These are phyloP conservation scores for Gnomoniopsis smithogilvyi DNA, from an alignment of 2,329 filamentous ascomycete genomes.

Conservation along the genomic window DNA sequence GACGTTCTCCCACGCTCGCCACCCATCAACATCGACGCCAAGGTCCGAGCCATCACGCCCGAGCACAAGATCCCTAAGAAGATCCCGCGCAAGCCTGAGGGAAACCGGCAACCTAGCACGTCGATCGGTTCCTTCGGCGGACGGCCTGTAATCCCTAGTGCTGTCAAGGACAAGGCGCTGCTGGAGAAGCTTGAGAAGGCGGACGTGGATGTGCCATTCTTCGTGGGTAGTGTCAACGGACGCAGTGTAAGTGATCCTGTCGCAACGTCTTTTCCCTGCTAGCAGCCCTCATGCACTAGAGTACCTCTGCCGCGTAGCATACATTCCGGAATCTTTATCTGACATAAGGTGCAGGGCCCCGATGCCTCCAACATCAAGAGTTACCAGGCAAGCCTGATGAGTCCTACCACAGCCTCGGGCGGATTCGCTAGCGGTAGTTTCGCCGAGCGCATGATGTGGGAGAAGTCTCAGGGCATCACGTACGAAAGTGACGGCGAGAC, in stretches of 20 bases:
- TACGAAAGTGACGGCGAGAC: slow-evolving; percentile 15
- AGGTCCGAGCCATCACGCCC: neutral
- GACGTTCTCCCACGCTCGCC: neutral
- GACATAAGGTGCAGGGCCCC: slow-evolving; percentile 11
- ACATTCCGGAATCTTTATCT: too few relatives aligned
- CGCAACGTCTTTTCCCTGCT: too few relatives aligned
- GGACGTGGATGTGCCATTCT: slow-evolving; percentile 32
- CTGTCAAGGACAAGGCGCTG: slow-evolving; percentile 13
- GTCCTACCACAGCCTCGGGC: slow-evolving; percentile 17
- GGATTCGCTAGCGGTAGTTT: slow-evolving; percentile 27
- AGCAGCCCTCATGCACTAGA: too few relatives aligned
- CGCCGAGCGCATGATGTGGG: slow-evolving; percentile 24
- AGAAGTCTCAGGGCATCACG: slow-evolving; percentile 9
- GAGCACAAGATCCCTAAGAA: slow-evolving; percentile 6
- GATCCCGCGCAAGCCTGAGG: slow-evolving; percentile 8
- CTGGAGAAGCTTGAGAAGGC: slow-evolving; percentile 32
- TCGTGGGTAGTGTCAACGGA: slow-evolving; percentile 39
- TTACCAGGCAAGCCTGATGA: slow-evolving; percentile 25
- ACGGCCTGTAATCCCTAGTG: slow-evolving; percentile 27
- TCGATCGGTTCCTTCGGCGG: slow-evolving; percentile 39
- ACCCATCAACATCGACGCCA: slow-evolving; percentile 1
- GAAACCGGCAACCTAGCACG: slow-evolving; percentile 16
- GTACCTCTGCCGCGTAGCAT: too few relatives aligned
- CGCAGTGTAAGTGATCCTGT: slow-evolving; percentile 10
- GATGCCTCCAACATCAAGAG: slow-evolving; percentile 27